phyloP scores from a whole-genome alignment of 441 rosid genomes.

The Pelargonium citronellum region DNA sequence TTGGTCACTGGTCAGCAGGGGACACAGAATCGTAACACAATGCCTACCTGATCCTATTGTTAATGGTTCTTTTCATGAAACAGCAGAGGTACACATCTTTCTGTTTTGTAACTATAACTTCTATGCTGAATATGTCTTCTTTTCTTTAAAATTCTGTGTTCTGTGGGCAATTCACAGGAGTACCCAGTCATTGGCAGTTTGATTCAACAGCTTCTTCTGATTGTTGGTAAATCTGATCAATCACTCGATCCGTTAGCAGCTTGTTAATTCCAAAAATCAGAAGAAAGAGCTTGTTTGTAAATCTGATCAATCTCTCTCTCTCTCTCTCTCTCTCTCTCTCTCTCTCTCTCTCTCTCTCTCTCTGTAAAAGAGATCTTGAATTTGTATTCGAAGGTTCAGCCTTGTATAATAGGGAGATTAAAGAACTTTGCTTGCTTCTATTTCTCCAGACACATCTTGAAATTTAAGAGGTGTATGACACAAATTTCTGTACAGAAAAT shows the following conservation, averaged over 20 bases:
- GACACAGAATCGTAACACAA: neutral
- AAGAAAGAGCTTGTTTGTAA: neutral
- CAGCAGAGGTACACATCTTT: conserved; percentile 1
- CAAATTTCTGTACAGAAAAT: too few species aligned
- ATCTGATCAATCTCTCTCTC: too few species aligned
- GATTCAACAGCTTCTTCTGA: conserved; percentile 4
- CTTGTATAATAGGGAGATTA: too few species aligned
- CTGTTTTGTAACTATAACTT: neutral
- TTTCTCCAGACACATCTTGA: too few species aligned
- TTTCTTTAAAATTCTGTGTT: too few species aligned
- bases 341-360: too few species aligned
- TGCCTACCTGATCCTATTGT: neutral
- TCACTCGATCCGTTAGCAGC: neutral
- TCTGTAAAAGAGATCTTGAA: too few species aligned
- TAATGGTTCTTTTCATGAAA: neutral
- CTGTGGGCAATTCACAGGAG: neutral
- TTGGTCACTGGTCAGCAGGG: neutral
- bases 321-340: too few species aligned
- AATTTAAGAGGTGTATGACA: too few species aligned
- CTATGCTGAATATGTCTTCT: too few species aligned
- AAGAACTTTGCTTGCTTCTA: too few species aligned
- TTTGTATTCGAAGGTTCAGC: too few species aligned
- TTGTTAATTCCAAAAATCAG: neutral
- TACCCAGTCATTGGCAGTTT: neutral
- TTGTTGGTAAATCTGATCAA: neutral